Conservation (phyloP, 495 filamentous ascomycete genomes). For the Patellaria atrata region DNA sequence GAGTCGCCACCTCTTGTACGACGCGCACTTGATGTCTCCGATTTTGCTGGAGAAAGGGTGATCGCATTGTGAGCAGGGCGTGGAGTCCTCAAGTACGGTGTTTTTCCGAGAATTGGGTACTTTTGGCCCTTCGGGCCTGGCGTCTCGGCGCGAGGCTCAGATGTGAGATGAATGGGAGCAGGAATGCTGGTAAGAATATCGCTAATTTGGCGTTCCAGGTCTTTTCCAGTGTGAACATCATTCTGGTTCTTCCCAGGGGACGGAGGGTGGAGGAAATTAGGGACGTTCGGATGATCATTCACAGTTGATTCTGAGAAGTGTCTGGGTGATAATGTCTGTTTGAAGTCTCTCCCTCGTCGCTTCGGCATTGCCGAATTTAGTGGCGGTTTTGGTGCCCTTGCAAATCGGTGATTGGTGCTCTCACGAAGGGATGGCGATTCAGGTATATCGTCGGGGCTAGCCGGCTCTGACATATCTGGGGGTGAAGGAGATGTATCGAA, state of each 20-base stretch:
- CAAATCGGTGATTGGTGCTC: constrained; percentile 7
- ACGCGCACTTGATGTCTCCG: not conserved
- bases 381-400: constrained; percentile 13
- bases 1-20: constrained; percentile 24
- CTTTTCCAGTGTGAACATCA: constrained; percentile 35
- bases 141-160: constrained; percentile 31
- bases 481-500: too few species aligned
- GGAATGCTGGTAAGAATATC: constrained; percentile 71
- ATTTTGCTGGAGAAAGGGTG: constrained; percentile 15
- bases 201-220: constrained; percentile 74
- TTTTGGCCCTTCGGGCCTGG: not conserved
- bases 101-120: too few species aligned
- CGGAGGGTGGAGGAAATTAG: not conserved
- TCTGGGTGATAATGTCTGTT: constrained; percentile 16
- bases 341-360: constrained; percentile 11
- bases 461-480: too few species aligned
- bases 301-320: constrained; percentile 7
- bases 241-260: constrained; percentile 2
- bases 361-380: constrained; percentile 26
- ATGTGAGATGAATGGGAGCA: constrained; percentile 59
- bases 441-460: too few species aligned
- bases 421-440: constrained; percentile 18
- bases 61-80: too few species aligned
- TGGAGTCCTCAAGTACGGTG: too few species aligned
- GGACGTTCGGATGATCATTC: not conserved